These are phyloP conservation scores for Rhizopogon rudus DNA, from an alignment of 768 basidiomycete genomes.

Conservation along the genomic window DNA sequence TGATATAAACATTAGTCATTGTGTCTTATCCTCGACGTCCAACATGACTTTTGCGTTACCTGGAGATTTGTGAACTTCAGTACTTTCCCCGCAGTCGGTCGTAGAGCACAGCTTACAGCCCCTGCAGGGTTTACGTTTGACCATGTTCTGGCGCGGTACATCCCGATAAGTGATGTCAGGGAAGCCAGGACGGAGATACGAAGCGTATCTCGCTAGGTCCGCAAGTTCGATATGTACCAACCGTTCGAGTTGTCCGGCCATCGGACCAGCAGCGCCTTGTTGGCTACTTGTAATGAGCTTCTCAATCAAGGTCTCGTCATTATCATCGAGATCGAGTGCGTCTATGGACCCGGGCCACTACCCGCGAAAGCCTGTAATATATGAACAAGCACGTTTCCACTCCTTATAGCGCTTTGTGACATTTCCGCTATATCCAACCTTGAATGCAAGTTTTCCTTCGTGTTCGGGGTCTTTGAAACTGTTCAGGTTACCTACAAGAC, in stretches of 20 bases:
- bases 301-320: slow-evolving; percentile 31
- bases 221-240: slow-evolving; percentile 77
- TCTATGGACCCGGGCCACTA: slow-evolving; percentile 62
- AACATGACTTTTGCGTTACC: no score
- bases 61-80: slow-evolving; percentile 14
- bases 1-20: no score
- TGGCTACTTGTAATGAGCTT: slow-evolving; percentile 61
- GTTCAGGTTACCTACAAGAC: neutral
- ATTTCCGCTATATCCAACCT: slow-evolving; percentile 75
- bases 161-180: slow-evolving; percentile 31
- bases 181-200: slow-evolving; percentile 55
- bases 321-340: slow-evolving; percentile 21
- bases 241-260: slow-evolving; percentile 71
- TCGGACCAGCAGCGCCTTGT: slow-evolving; percentile 55
- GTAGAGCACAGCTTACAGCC: slow-evolving; percentile 44
- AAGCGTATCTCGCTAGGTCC: slow-evolving; percentile 53
- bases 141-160: slow-evolving; percentile 10
- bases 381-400: slow-evolving; percentile 80
- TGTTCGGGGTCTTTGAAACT: slow-evolving; percentile 22
- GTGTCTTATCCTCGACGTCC: no score
- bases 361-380: slow-evolving; percentile 66
- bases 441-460: slow-evolving; percentile 50
- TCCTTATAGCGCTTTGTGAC: slow-evolving; percentile 67
- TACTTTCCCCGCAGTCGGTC: neutral
- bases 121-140: slow-evolving; percentile 23